A percentile compares a stretch with the other conserved stretches of the same genome.
Conservation (phyloP, 371 early-diverging fungal genomes). For the Rhizopus arrhizus region DNA sequence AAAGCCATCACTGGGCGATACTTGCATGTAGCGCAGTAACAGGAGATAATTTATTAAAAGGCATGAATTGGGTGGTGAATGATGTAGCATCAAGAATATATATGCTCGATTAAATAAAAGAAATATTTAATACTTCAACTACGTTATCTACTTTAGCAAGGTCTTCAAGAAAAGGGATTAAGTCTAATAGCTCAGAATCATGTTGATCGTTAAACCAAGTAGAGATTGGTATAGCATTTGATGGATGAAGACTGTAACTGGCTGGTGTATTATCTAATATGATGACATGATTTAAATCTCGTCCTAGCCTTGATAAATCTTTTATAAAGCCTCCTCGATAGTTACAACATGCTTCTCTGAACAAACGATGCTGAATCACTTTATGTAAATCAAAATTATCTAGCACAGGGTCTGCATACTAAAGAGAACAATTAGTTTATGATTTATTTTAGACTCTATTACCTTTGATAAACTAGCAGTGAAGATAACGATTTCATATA, state of each 20-base stretch:
- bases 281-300: slow-evolving; percentile 75
- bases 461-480: slow-evolving; percentile 95
- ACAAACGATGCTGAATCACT: slow-evolving; percentile 88
- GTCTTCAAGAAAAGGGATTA: slow-evolving; percentile 92
- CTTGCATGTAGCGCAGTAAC: slow-evolving; percentile 89
- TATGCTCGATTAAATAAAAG: slow-evolving; percentile 54
- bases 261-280: slow-evolving; percentile 92
- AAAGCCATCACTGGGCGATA: slow-evolving; percentile 93
- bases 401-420: slow-evolving; percentile 97
- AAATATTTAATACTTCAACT: slow-evolving; percentile 66
- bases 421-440: slow-evolving; percentile 7
- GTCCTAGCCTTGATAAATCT: slow-evolving; percentile 84
- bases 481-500: slow-evolving; percentile 94
- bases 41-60: slow-evolving; percentile 82
- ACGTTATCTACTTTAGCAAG: slow-evolving; percentile 88
- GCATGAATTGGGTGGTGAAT: slow-evolving; percentile 92
- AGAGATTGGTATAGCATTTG: slow-evolving; percentile 92
- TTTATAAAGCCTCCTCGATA: slow-evolving; percentile 70
- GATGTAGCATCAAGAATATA: slow-evolving; percentile 91
- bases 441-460: neutral
- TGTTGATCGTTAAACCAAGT: slow-evolving; percentile 94
- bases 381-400: slow-evolving; percentile 87
- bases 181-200: slow-evolving; percentile 89
- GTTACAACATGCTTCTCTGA: slow-evolving; percentile 94
- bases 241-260: slow-evolving; percentile 89